A percentile compares a stretch with the other conserved stretches of the same genome.
These are phyloP conservation scores for Croton laevigatus DNA, from an alignment of 441 rosid genomes.

Conservation along the genomic window DNA sequence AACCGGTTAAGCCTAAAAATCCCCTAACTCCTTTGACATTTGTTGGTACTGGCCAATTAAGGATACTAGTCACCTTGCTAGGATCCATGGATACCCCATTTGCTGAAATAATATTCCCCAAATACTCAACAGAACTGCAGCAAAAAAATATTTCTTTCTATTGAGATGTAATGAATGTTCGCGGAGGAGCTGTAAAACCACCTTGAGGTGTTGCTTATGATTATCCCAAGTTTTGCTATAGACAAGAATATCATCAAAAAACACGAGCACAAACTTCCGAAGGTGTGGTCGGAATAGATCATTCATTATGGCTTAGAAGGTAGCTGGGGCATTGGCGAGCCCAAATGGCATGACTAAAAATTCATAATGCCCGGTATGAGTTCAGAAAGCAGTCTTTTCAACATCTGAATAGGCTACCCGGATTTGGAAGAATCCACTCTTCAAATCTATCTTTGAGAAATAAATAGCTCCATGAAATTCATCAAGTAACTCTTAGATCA, in stretches of 20 bases:
- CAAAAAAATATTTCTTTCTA: not conserved
- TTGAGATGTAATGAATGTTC: not conserved
- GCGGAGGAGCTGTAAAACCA: not conserved
- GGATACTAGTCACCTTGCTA: not conserved
- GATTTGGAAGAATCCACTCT: not conserved
- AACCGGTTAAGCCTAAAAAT: not conserved
- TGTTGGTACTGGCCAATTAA: not conserved
- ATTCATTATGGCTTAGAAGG: not conserved
- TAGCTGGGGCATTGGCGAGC: not conserved
- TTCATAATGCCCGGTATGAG: not conserved
- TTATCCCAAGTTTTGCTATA: not conserved
- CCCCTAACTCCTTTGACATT: not conserved
- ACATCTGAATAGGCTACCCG: not conserved
- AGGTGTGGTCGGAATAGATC: not conserved
- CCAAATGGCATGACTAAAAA: not conserved
- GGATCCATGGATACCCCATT: not conserved
- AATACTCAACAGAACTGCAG: not conserved
- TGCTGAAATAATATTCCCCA: not conserved
- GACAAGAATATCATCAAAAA: not conserved
- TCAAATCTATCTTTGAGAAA: no score
- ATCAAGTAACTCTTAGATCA: no score
- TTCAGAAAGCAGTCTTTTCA: not conserved
- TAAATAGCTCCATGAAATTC: no score
- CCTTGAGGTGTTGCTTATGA: not conserved
- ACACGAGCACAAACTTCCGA: no score